Evolutionary conservation across 495 filamentous ascomycete species (phyloP).

Genomic region (Polyplosphaeria fusca): DNA sequence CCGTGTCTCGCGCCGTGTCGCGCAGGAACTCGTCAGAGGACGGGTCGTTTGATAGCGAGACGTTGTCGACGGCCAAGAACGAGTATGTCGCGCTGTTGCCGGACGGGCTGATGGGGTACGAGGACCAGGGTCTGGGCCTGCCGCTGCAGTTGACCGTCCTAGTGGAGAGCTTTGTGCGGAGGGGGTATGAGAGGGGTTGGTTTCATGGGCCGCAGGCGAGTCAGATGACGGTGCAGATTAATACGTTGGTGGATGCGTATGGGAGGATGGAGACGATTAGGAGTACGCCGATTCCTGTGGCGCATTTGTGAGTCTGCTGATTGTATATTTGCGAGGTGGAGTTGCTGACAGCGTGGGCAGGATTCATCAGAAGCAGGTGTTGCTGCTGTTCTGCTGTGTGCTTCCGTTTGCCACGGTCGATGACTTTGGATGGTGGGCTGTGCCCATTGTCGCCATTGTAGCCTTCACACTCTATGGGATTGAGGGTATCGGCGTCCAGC

Average conservation of each 20-base stretch:
- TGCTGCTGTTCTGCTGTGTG: slow-evolving; percentile 67
- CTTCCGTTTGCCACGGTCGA: slow-evolving; percentile 71
- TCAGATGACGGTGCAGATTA: slow-evolving; percentile 61
- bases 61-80: slow-evolving; percentile 46
- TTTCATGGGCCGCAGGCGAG: slow-evolving; percentile 61
- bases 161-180: slow-evolving; percentile 65
- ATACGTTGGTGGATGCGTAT: slow-evolving; percentile 61
- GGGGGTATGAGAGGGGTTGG: slow-evolving; percentile 57
- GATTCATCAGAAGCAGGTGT: slow-evolving; percentile 71
- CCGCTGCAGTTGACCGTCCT: slow-evolving; percentile 65
- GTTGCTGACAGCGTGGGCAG: too few relatives aligned
- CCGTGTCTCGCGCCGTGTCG: background rate
- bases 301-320: slow-evolving; percentile 61
- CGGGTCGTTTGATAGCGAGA: too few relatives aligned
- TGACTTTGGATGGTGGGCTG: slow-evolving; percentile 68
- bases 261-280: slow-evolving; percentile 73
- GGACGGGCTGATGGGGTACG: slow-evolving; percentile 55
- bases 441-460: slow-evolving; percentile 64
- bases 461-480: slow-evolving; percentile 74
- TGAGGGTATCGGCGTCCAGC: slow-evolving; percentile 67
- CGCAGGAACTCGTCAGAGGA: background rate
- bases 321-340: too few relatives aligned
- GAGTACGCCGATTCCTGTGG: slow-evolving; percentile 68
- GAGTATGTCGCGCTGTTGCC: slow-evolving; percentile 64
- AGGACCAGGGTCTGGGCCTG: slow-evolving; percentile 62